Conservation (phyloP, 1,139 yeast species). For the Cylindricascospora bacillispora region DNA sequence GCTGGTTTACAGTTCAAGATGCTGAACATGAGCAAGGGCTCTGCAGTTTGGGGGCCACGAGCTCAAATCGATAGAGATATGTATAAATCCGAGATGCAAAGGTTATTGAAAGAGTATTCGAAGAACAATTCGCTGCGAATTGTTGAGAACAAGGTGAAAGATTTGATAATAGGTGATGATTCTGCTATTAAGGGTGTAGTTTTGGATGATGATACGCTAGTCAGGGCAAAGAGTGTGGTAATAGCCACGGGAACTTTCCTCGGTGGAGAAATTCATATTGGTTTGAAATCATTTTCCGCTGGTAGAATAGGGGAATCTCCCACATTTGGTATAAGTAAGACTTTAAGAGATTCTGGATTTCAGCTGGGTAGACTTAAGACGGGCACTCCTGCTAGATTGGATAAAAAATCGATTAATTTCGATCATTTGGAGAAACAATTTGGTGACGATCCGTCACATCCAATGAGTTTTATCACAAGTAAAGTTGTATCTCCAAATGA, state of each 20-base stretch:
- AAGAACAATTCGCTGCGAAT: constrained; percentile 34
- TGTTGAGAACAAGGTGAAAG: constrained; percentile 69
- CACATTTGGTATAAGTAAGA: constrained; percentile 75
- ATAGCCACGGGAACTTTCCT: constrained; percentile 94
- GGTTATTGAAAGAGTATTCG: constrained; percentile 40
- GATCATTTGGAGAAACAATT: constrained; percentile 46
- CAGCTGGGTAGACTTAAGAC: constrained; percentile 83
- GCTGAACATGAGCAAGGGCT: constrained; percentile 78
- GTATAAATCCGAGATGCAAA: constrained; percentile 72
- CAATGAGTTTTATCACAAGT: constrained; percentile 83
- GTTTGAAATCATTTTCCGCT: constrained; percentile 65
- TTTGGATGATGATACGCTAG: constrained; percentile 49
- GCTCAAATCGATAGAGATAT: constrained; percentile 88
- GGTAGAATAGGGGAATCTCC: constrained; percentile 93
- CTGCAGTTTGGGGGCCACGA: constrained; percentile 98
- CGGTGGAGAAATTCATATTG: constrained; percentile 90
- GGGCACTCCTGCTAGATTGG: constrained; percentile 91
- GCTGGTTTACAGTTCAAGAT: constrained; percentile 92
- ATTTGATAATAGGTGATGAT: constrained; percentile 36
- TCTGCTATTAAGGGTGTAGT: constrained; percentile 57
- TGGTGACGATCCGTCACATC: constrained; percentile 71
- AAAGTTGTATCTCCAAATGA: constrained; percentile 40
- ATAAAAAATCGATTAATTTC: constrained; percentile 59
- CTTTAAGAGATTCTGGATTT: constrained; percentile 68
- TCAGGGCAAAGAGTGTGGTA: constrained; percentile 57